phyloP scores from a whole-genome alignment of 768 basidiomycete genomes.

The Mycena capillaripes region DNA sequence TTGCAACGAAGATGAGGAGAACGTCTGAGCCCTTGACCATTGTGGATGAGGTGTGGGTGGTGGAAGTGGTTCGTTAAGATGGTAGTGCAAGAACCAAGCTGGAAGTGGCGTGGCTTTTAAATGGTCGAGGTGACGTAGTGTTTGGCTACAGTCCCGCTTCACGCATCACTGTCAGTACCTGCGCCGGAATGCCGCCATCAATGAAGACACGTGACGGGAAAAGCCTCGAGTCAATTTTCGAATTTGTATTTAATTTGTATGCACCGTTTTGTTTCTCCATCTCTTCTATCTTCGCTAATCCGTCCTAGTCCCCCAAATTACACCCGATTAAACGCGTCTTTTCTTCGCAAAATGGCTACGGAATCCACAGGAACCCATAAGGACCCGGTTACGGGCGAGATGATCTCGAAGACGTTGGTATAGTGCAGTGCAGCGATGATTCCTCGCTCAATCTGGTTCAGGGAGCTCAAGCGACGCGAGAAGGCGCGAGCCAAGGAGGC shows the following conservation, averaged over 20 bases:
- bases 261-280: slow-evolving; percentile 22
- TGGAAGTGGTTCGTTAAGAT: neutral
- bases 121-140: slow-evolving; percentile 8
- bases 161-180: neutral
- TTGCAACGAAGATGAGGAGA: slow-evolving; percentile 76
- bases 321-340: slow-evolving; percentile 30
- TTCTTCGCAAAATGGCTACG: slow-evolving; percentile 56
- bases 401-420: slow-evolving; percentile 95
- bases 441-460: slow-evolving; percentile 49
- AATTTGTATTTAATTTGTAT: slow-evolving; percentile 25
- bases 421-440: slow-evolving; percentile 27
- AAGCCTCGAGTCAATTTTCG: no score
- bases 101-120: neutral
- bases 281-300: slow-evolving; percentile 18
- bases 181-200: no score
- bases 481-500: slow-evolving; percentile 91
- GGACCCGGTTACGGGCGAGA: slow-evolving; percentile 93
- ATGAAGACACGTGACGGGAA: no score
- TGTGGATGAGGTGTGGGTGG: slow-evolving; percentile 34
- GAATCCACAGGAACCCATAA: slow-evolving; percentile 65
- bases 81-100: slow-evolving; percentile 15
- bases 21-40: slow-evolving; percentile 81
- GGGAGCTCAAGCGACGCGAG: slow-evolving; percentile 94
- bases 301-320: slow-evolving; percentile 12
- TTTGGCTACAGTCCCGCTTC: neutral